Evolutionary conservation across 2,329 filamentous ascomycete genomes (phyloP).

Genomic region (Penicillium occitanis): DNA sequence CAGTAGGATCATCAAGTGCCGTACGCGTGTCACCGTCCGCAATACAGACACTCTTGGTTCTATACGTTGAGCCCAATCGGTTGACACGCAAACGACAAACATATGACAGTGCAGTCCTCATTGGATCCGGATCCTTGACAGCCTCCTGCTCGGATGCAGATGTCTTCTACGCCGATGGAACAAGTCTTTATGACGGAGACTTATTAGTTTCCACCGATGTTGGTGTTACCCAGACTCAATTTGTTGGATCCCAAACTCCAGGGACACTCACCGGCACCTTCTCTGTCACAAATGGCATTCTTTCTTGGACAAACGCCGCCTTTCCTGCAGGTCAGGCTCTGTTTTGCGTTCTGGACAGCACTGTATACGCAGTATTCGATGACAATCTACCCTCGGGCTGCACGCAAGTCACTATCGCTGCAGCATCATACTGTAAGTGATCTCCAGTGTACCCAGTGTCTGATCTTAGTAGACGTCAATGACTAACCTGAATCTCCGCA

Average conservation of each 20-base stretch:
- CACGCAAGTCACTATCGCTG: neutral
- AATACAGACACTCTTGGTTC: neutral
- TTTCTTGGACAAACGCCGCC: neutral
- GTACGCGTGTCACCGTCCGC: neutral
- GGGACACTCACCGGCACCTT: neutral
- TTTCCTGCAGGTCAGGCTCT: neutral
- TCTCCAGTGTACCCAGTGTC: neutral
- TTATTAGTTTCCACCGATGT: neutral
- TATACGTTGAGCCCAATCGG: neutral
- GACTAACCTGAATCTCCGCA: neutral
- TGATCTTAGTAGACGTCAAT: neutral
- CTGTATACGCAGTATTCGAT: constrained; percentile 2
- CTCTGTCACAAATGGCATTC: neutral
- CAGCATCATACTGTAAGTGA: neutral
- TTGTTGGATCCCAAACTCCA: neutral
- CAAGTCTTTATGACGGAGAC: neutral
- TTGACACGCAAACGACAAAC: constrained; percentile 1
- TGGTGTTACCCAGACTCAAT: neutral
- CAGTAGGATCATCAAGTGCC: neutral
- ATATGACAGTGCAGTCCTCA: neutral
- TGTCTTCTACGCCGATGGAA: neutral
- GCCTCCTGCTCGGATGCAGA: neutral
- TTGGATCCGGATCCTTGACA: neutral
- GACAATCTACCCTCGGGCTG: neutral
- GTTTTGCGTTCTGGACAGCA: neutral